Percentiles rank a stretch among this genome's conserved stretches.
Evolutionary conservation across 768 basidiomycete species (phyloP).

Genomic region (Lactifluus piperatus): DNA sequence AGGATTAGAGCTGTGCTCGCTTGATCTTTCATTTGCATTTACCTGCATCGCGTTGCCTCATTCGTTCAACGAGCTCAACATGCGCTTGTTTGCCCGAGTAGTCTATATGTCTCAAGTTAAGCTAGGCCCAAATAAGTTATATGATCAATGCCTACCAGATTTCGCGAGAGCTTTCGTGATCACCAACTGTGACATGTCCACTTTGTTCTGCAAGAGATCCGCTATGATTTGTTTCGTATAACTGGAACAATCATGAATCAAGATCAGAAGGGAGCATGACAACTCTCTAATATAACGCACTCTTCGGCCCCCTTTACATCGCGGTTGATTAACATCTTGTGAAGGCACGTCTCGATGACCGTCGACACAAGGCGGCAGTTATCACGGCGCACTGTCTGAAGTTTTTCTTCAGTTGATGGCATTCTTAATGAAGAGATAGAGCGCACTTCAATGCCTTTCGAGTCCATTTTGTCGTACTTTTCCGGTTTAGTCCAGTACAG

Average conservation of each 20-base stretch:
- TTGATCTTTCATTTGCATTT: slow-evolving; percentile 16
- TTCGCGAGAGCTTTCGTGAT: slow-evolving; percentile 97
- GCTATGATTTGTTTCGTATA: slow-evolving; percentile 92
- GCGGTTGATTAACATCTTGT: slow-evolving; percentile 94
- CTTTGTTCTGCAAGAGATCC: slow-evolving; percentile 89
- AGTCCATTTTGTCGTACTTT: slow-evolving; percentile 99
- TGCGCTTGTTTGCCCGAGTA: slow-evolving; percentile 96
- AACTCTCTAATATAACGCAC: slow-evolving; percentile 36
- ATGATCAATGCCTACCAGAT: slow-evolving; percentile 39
- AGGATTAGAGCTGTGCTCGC: neutral
- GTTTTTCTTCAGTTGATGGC: neutral
- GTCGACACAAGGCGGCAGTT: slow-evolving; percentile 98
- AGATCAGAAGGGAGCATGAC: neutral
- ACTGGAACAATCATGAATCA: slow-evolving; percentile 31
- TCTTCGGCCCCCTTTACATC: slow-evolving; percentile 91
- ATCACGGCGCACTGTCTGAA: slow-evolving; percentile 91
- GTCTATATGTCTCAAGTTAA: slow-evolving; percentile 37
- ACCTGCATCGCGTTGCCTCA: slow-evolving; percentile 94
- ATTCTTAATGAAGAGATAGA: neutral
- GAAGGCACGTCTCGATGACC: slow-evolving; percentile 94
- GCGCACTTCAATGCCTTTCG: slow-evolving; percentile 94
- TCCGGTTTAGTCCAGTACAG: slow-evolving; percentile 95
- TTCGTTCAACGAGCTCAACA: slow-evolving; percentile 88
- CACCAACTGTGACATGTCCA: slow-evolving; percentile 98
- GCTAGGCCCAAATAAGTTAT: neutral